phyloP scores from a whole-genome alignment of 305 asterid genomes.

The Ajuga reptans region DNA sequence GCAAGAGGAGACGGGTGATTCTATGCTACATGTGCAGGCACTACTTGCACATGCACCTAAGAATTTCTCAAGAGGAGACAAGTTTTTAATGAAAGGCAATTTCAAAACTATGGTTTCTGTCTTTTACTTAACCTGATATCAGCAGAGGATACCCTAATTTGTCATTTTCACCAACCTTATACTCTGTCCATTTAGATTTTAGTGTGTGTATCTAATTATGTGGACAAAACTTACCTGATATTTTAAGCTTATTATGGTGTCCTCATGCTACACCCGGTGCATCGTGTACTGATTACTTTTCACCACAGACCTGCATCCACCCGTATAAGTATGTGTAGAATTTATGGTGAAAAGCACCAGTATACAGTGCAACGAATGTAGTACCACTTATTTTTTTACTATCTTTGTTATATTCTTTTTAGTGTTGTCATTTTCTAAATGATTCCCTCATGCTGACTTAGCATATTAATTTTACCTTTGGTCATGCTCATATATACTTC shows the following conservation, averaged over 20 bases:
- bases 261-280: too few species aligned
- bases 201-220: constrained; percentile 14
- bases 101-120: constrained; percentile 26
- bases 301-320: too few species aligned
- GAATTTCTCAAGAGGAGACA: constrained; percentile 21
- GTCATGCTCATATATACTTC: not conserved
- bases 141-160: constrained; percentile 19
- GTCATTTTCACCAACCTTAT: constrained; percentile 31
- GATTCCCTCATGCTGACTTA: constrained; percentile 24
- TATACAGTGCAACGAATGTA: too few species aligned
- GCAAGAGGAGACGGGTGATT: constrained; percentile 21
- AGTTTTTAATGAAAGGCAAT: constrained; percentile 12
- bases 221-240: constrained; percentile 6
- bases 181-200: constrained; percentile 5
- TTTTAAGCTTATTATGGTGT: not conserved
- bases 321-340: too few species aligned
- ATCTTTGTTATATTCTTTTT: not conserved
- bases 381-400: too few species aligned
- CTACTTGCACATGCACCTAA: too few species aligned
- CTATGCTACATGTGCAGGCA: too few species aligned
- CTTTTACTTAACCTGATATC: constrained; percentile 21
- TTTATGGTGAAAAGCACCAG: too few species aligned
- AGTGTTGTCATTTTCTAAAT: constrained; percentile 23
- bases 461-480: constrained; percentile 4
- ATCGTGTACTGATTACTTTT: too few species aligned